Conservation (phyloP, 371 early-diverging fungal species). For the Catenaria anguillulae region DNA sequence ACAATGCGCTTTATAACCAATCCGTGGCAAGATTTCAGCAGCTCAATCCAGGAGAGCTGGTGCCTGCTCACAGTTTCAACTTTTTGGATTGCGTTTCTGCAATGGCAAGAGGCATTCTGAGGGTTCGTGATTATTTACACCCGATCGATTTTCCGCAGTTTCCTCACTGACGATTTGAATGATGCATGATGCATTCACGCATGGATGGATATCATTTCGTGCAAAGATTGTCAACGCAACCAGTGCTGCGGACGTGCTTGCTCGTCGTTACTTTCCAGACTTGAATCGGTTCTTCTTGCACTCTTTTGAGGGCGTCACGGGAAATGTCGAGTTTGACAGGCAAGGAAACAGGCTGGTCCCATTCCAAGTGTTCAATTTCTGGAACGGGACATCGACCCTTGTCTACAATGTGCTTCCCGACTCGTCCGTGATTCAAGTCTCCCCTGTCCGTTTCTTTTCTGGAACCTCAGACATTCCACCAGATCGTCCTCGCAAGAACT, state of each 20-base stretch:
- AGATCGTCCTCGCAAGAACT: background rate
- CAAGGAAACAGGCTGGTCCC: too few species aligned
- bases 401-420: background rate
- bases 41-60: background rate
- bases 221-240: too few species aligned
- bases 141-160: too few species aligned
- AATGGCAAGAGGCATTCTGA: background rate
- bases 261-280: too few species aligned
- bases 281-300: too few species aligned
- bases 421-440: background rate
- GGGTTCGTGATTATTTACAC: background rate
- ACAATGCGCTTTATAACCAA: background rate
- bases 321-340: too few species aligned
- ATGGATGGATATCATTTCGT: too few species aligned
- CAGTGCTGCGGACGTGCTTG: too few species aligned
- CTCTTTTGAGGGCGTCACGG: too few species aligned
- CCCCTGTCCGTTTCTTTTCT: background rate
- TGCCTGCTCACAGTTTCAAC: background rate
- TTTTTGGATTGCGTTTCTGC: background rate
- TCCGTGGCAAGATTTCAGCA: background rate
- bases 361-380: background rate
- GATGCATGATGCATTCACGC: too few species aligned
- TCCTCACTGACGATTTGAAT: too few species aligned
- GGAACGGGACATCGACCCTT: background rate
- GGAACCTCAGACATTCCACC: background rate